These are phyloP conservation scores for Protea cynaroides DNA, from an alignment of 164 flowering plant genomes.

Conservation along the genomic window DNA sequence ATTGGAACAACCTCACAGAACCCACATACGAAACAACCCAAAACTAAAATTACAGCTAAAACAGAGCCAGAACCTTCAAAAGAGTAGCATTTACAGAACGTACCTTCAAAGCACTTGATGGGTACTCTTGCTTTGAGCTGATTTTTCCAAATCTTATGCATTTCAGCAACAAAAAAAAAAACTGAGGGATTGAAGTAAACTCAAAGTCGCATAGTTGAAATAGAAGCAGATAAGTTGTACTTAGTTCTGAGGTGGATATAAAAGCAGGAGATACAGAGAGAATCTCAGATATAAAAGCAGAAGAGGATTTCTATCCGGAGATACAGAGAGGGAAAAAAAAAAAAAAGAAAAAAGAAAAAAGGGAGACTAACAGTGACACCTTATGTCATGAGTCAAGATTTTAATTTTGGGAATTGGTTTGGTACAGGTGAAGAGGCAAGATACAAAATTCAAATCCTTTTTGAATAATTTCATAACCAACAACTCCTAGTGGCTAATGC, in stretches of 20 bases:
- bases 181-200: background rate
- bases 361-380: background rate
- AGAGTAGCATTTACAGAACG: constrained; percentile 10
- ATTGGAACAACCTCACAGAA: constrained; percentile 22
- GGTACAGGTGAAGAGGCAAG: constrained; percentile 5
- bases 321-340: too few relatives aligned
- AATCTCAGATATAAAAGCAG: background rate
- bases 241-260: constrained; percentile 8
- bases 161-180: constrained; percentile 14
- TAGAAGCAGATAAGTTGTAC: background rate
- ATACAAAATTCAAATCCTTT: constrained; percentile 15
- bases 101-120: constrained; percentile 25
- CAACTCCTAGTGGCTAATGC: background rate
- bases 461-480: background rate
- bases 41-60: constrained; percentile 19
- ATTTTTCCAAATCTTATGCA: constrained; percentile 10
- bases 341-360: background rate
- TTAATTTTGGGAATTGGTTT: constrained; percentile 14
- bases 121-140: constrained; percentile 3
- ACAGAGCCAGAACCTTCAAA: constrained; percentile 13
- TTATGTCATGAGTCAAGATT: background rate
- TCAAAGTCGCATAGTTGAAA: background rate
- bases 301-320: too few relatives aligned
- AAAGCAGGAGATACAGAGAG: background rate
- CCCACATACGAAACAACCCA: constrained; percentile 25